phyloP scores from a whole-genome alignment of 495 filamentous ascomycete genomes.

The Coniosporium apollinis region DNA sequence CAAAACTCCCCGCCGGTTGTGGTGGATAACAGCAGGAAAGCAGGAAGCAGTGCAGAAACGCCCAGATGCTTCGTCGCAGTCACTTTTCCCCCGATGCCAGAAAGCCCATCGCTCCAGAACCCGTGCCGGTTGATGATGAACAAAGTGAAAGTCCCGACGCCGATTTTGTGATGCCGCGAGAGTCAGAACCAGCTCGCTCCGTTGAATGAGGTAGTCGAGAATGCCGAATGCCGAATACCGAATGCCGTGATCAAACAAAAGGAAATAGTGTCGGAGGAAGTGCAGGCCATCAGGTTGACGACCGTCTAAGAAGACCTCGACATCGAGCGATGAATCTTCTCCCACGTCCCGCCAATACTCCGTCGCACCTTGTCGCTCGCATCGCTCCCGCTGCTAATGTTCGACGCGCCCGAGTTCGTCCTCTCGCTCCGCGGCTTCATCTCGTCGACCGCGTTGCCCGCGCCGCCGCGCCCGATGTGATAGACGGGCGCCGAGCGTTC shows the following conservation, averaged over 20 bases:
- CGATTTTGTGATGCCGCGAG: conserved; percentile 10
- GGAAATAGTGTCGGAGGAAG: conserved; percentile 1
- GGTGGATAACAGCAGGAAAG: background rate
- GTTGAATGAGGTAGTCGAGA: conserved; percentile 1
- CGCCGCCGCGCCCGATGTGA: conserved; percentile 78
- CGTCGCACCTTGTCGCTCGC: conserved; percentile 3
- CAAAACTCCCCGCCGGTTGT: conserved; percentile 3
- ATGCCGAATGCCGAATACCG: conserved; percentile 1
- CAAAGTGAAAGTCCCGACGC: background rate
- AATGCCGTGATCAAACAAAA: background rate
- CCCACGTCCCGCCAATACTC: conserved; percentile 16
- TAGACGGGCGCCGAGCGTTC: conserved; percentile 44
- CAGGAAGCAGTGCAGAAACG: background rate
- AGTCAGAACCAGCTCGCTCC: conserved; percentile 17
- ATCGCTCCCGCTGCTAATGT: conserved; percentile 3
- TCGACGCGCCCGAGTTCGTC: conserved; percentile 6
- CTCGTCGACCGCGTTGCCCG: conserved; percentile 54
- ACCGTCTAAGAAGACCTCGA: conserved; percentile 4
- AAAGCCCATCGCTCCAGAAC: background rate
- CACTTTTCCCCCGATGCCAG: background rate
- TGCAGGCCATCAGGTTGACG: background rate
- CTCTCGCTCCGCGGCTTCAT: conserved; percentile 6
- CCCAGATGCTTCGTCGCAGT: background rate
- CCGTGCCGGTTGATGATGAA: background rate
- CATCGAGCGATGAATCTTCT: conserved; percentile 10